Evolutionary conservation across 164 flowering plant species (phyloP).

Genomic region (Berberis vulgaris): DNA sequence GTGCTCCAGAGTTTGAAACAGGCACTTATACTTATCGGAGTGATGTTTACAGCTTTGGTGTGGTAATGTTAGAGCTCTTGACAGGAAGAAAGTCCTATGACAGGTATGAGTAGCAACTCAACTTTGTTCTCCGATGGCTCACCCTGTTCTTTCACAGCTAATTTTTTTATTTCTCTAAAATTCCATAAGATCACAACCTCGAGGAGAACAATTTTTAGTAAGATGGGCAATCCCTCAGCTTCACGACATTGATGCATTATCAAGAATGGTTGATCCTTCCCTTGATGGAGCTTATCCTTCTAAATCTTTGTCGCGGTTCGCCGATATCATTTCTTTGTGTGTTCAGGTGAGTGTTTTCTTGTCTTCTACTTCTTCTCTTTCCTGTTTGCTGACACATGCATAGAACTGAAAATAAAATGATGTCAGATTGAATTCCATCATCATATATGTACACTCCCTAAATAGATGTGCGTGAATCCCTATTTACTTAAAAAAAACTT

Average conservation of each 20-base stretch:
- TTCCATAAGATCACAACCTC: conserved; percentile 33
- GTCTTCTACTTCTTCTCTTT: neutral
- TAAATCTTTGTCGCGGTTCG: conserved; percentile 87
- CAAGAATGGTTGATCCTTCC: conserved; percentile 94
- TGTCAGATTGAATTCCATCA: too few relatives aligned
- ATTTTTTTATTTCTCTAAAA: conserved; percentile 4
- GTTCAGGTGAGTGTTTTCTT: conserved; percentile 51
- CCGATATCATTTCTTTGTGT: conserved; percentile 87
- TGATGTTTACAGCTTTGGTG: conserved; percentile 82
- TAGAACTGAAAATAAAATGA: too few relatives aligned
- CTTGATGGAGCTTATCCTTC: conserved; percentile 59
- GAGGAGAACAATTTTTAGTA: conserved; percentile 82
- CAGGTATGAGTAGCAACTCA: conserved; percentile 32
- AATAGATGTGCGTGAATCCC: neutral
- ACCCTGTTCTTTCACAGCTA: neutral
- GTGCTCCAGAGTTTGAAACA: conserved; percentile 63
- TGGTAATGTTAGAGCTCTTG: conserved; percentile 78
- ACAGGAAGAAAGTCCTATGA: conserved; percentile 75
- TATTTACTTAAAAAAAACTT: too few relatives aligned
- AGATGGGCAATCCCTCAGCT: conserved; percentile 97
- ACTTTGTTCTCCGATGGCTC: neutral
- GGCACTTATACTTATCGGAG: conserved; percentile 60
- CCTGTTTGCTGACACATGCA: neutral
- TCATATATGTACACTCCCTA: too few relatives aligned
- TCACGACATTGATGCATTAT: conserved; percentile 87